Conservation (phyloP, 306 rosid genomes). For the Canavalia ensiformis region DNA sequence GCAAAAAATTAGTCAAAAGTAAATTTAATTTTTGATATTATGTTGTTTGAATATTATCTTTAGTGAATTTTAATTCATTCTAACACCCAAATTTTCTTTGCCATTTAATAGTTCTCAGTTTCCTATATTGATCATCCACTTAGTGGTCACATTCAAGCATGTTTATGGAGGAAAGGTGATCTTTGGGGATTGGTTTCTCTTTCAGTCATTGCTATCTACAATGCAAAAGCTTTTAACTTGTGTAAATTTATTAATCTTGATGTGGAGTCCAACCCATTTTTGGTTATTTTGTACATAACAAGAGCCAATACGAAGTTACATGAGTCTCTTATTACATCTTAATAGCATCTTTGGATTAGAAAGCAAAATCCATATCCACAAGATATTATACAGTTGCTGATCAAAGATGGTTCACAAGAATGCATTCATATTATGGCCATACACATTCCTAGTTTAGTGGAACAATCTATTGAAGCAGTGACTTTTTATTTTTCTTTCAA, state of each 20-base stretch:
- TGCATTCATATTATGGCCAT: conserved; percentile 61
- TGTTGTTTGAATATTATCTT: conserved; percentile 21
- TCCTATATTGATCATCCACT: conserved; percentile 78
- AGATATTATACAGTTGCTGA: conserved; percentile 60
- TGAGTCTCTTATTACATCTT: conserved; percentile 61
- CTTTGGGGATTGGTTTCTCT: conserved; percentile 68
- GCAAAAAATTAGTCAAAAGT: conserved; percentile 32
- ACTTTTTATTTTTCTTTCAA: conserved; percentile 65
- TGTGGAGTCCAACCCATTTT: conserved; percentile 80
- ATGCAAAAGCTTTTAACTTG: conserved; percentile 64
- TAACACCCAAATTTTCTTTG: conserved; percentile 39
- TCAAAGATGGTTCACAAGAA: conserved; percentile 49
- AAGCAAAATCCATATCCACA: conserved; percentile 71
- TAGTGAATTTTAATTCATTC: conserved; percentile 30
- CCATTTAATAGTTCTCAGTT: conserved; percentile 66
- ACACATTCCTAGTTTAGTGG: conserved; percentile 68
- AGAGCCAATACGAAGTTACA: conserved; percentile 64
- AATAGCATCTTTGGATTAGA: conserved; percentile 69
- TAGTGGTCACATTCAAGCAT: conserved; percentile 85
- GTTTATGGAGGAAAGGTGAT: conserved; percentile 74
- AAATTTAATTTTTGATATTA: not conserved
- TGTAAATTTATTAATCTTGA: conserved; percentile 75
- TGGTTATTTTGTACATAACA: conserved; percentile 63
- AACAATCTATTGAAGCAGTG: conserved; percentile 66
- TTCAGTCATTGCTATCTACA: conserved; percentile 69